phyloP scores from a whole-genome alignment of 2,329 filamentous ascomycete genomes.

The Fusarium incarnatum region DNA sequence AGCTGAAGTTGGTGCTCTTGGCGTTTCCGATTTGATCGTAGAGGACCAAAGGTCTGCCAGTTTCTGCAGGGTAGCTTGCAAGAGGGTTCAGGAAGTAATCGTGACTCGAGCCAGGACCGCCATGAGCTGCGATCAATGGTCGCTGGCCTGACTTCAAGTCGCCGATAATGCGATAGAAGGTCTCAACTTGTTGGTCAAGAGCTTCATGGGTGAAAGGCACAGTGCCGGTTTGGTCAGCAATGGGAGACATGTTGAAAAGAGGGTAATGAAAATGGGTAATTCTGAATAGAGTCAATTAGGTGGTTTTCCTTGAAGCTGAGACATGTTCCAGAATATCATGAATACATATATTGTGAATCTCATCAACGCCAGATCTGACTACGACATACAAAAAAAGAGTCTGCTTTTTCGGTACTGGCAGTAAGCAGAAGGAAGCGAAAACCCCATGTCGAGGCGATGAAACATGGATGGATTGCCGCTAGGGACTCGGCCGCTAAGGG shows the following conservation, averaged over 20 bases:
- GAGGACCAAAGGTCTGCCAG: conserved; percentile 6
- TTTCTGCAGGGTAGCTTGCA: conserved; percentile 1
- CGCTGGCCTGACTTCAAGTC: conserved; percentile 9
- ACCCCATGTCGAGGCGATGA: not conserved
- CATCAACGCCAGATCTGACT: not conserved
- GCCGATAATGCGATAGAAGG: conserved; percentile 8
- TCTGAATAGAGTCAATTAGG: not conserved
- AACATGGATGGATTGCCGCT: not conserved
- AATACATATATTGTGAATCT: conserved; percentile 5
- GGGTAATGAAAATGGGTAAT: not conserved
- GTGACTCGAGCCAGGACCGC: conserved; percentile 10
- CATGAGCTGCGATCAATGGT: conserved; percentile 12
- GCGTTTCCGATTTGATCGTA: conserved; percentile 12
- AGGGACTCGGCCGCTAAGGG: conserved; percentile 10
- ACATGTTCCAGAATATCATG: not conserved
- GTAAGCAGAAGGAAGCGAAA: conserved; percentile 13
- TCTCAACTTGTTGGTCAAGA: conserved; percentile 5
- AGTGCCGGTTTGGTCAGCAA: conserved; percentile 5
- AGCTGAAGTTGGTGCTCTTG: conserved; percentile 8
- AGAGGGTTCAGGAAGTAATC: conserved; percentile 11
- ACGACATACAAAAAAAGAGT: not conserved
- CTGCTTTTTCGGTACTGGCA: not conserved
- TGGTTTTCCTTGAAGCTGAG: not conserved
- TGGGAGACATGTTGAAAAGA: not conserved
- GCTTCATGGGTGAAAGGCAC: conserved; percentile 5